Evolutionary conservation across 345 rosid species (phyloP).

Genomic region (Physaria fendleri): DNA sequence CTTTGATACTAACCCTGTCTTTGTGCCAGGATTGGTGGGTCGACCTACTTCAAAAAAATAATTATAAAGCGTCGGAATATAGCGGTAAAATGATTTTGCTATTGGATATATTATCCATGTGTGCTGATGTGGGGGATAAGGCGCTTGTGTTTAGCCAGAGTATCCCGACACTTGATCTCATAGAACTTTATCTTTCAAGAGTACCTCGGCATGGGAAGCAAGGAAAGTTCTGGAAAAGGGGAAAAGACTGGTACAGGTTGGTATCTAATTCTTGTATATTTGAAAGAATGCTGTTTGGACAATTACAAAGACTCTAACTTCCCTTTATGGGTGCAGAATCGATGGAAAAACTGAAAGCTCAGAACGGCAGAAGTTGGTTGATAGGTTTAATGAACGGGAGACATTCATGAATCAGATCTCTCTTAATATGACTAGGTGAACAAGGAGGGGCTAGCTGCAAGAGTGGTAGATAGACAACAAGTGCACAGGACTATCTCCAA

Average conservation of each 20-base stretch:
- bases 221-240: slow-evolving; percentile 91
- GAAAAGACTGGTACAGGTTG: slow-evolving; percentile 98
- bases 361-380: slow-evolving; percentile 92
- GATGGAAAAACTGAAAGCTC: slow-evolving; percentile 98
- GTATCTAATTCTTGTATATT: slow-evolving; percentile 25
- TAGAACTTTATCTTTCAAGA: slow-evolving; percentile 85
- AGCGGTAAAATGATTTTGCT: slow-evolving; percentile 99
- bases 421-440: slow-evolving; percentile 62
- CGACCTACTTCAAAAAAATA: slow-evolving; percentile 72
- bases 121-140: slow-evolving; percentile 79
- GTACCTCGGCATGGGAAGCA: slow-evolving; percentile 59
- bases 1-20: slow-evolving; percentile 7
- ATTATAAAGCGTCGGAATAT: slow-evolving; percentile 58
- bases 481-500: slow-evolving; percentile 88
- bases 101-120: slow-evolving; percentile 75
- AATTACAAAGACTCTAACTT: slow-evolving; percentile 16
- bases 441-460: slow-evolving; percentile 99
- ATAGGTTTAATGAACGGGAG: slow-evolving; percentile 71
- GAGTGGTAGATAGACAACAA: slow-evolving; percentile 99
- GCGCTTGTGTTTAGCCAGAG: slow-evolving; percentile 96
- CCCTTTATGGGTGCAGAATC: slow-evolving; percentile 43
- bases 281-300: not conserved
- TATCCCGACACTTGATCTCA: slow-evolving; percentile 95
- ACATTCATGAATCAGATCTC: slow-evolving; percentile 6
- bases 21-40: slow-evolving; percentile 89